A percentile compares a stretch with the other conserved stretches of the same genome.
Evolutionary conservation across 2,329 filamentous ascomycete genomes (phyloP).

Genomic region (Apiospora koreana): DNA sequence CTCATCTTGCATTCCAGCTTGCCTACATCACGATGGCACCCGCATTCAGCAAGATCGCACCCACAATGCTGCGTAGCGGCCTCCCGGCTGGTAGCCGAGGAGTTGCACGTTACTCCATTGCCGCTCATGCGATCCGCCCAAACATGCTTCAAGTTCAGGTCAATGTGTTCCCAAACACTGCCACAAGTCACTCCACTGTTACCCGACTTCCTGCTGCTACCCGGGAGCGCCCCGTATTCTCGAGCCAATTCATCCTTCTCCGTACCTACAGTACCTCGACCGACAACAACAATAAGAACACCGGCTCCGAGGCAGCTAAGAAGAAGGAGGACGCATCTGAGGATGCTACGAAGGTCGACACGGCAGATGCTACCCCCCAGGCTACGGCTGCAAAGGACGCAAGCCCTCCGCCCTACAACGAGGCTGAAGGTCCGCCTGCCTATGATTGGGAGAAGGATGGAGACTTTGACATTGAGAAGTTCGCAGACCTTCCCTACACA

Average conservation of each 20-base stretch:
- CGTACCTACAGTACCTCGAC: constrained; percentile 16
- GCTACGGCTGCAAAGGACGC: constrained; percentile 19
- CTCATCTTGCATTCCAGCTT: neutral
- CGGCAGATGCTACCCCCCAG: constrained; percentile 22
- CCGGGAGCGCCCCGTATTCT: neutral
- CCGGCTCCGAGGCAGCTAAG: constrained; percentile 21
- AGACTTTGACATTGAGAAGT: constrained; percentile 70
- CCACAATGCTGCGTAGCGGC: neutral
- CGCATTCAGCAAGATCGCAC: neutral
- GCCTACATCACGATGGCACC: neutral
- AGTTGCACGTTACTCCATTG: neutral
- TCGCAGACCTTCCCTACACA: constrained; percentile 73
- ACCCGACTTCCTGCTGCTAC: neutral
- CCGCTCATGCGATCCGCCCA: neutral
- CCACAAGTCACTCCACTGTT: neutral
- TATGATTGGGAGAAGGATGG: constrained; percentile 75
- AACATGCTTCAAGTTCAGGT: neutral
- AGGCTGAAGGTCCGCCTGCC: constrained; percentile 21
- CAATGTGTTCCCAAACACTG: neutral
- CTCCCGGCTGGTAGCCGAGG: neutral
- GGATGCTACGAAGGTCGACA: constrained; percentile 22
- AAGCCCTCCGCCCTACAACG: constrained; percentile 23
- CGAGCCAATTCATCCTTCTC: constrained; percentile 16
- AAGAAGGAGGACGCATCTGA: constrained; percentile 27
- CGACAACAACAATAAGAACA: neutral